Conservation (phyloP, 345 rosid species). For the Hypericum androsaemum region DNA sequence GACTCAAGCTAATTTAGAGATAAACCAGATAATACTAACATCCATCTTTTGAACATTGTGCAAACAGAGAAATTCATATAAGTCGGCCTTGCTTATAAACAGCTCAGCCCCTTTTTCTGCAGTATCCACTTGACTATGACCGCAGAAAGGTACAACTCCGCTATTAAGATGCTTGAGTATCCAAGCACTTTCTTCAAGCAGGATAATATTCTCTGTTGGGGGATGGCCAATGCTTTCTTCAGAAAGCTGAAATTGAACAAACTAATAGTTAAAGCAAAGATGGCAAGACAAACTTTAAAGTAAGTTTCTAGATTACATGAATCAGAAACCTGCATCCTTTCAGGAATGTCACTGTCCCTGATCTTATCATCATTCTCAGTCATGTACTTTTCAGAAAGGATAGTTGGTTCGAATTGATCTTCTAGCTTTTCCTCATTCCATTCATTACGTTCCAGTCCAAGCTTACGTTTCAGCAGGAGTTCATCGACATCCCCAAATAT, state of each 20-base stretch:
- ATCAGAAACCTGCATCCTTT: slow-evolving; percentile 11
- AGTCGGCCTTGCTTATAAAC: slow-evolving; percentile 8
- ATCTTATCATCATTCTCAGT: slow-evolving; percentile 1
- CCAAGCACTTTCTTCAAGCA: slow-evolving; percentile 17
- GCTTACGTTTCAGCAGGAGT: neutral
- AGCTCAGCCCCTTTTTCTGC: neutral
- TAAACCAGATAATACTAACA: neutral
- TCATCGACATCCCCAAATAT: neutral
- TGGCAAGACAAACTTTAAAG: slow-evolving; percentile 5
- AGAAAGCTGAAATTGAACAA: slow-evolving; percentile 36
- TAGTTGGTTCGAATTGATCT: slow-evolving; percentile 86
- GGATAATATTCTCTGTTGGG: slow-evolving; percentile 44
- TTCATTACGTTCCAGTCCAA: slow-evolving; percentile 3
- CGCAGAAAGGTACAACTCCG: slow-evolving; percentile 3
- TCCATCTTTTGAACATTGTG: slow-evolving; percentile 7
- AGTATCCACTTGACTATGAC: slow-evolving; percentile 14
- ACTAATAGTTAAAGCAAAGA: neutral
- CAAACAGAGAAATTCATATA: slow-evolving; percentile 2
- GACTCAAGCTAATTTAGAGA: neutral
- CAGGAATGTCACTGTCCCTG: slow-evolving; percentile 4
- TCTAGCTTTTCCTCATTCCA: slow-evolving; percentile 18
- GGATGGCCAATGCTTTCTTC: slow-evolving; percentile 74
- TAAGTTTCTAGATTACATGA: slow-evolving; percentile 10
- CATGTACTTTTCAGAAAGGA: slow-evolving; percentile 32
- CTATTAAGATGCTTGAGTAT: slow-evolving; percentile 4